Evolutionary conservation across 371 early-diverging fungal species (phyloP).

Genomic region (Coemansia sp.): DNA sequence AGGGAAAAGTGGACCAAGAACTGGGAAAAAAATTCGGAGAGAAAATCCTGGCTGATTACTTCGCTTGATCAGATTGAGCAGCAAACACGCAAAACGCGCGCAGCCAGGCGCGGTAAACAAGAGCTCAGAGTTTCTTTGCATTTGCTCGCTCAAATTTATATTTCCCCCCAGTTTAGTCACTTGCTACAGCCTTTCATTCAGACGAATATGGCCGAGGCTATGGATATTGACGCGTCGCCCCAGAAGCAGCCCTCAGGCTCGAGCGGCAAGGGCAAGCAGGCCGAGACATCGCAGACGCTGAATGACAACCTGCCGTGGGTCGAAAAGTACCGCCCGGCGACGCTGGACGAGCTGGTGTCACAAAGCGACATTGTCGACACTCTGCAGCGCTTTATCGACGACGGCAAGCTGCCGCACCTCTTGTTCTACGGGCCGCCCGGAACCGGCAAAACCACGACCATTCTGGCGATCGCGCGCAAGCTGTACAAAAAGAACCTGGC

Average conservation of each 20-base stretch:
- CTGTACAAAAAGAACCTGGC: conserved; percentile 79
- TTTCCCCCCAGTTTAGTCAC: too few species aligned
- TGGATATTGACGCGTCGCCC: conserved; percentile 35
- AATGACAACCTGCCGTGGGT: conserved; percentile 65
- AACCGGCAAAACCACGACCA: conserved; percentile 98
- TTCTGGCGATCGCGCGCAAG: conserved; percentile 85
- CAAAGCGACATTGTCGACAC: conserved; percentile 89
- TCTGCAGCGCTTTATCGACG: conserved; percentile 86
- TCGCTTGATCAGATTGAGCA: neutral
- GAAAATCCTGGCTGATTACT: neutral
- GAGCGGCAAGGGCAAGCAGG: conserved; percentile 39
- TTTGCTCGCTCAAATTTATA: neutral
- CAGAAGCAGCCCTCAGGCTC: neutral
- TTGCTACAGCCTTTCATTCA: too few species aligned
- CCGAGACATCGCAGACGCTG: conserved; percentile 1
- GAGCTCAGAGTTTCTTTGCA: neutral
- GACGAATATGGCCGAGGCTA: conserved; percentile 31
- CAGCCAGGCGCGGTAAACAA: too few species aligned
- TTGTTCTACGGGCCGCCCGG: conserved; percentile 99
- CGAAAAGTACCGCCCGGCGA: conserved; percentile 91
- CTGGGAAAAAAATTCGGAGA: conserved; percentile 8
- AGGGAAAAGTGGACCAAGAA: neutral
- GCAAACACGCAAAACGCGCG: too few species aligned
- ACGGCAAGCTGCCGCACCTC: conserved; percentile 94
- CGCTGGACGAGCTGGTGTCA: conserved; percentile 85